Percentiles rank a stretch among this genome's conserved stretches.
Conservation (phyloP, 345 rosid genomes). For the Camelina hispida region DNA sequence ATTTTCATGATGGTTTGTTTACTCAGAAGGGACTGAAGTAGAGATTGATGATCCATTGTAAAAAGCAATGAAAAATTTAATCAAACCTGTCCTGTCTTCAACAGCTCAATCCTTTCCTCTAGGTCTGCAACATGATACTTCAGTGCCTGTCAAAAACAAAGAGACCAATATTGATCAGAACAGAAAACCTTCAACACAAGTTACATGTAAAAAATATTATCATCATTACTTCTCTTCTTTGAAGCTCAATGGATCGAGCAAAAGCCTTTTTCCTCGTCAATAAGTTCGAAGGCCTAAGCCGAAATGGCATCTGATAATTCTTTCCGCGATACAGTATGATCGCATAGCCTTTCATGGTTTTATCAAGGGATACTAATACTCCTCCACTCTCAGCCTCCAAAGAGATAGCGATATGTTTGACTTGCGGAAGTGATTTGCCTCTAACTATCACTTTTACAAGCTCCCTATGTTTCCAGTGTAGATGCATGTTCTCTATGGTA, state of each 20-base stretch:
- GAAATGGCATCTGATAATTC: constrained; percentile 66
- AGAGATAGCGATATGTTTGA: constrained; percentile 77
- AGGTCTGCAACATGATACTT: constrained; percentile 73
- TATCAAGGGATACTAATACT: constrained; percentile 77
- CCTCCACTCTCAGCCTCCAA: constrained; percentile 98
- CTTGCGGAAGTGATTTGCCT: constrained; percentile 65
- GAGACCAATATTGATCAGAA: constrained; percentile 10
- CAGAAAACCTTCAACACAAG: constrained; percentile 18
- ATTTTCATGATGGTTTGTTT: constrained; percentile 13
- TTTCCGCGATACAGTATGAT: constrained; percentile 87
- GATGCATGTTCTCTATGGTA: constrained; percentile 89
- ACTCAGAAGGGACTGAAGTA: not conserved
- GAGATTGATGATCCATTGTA: not conserved
- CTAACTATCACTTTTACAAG: constrained; percentile 80
- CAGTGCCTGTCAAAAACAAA: constrained; percentile 62
- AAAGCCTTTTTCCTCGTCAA: constrained; percentile 82
- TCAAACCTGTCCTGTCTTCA: constrained; percentile 50
- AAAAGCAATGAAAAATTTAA: not conserved
- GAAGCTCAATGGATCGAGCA: constrained; percentile 87
- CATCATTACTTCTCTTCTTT: constrained; percentile 76
- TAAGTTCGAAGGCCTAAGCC: constrained; percentile 69
- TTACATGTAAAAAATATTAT: not conserved
- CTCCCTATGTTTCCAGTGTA: constrained; percentile 93
- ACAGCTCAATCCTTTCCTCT: constrained; percentile 61
- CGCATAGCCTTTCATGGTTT: constrained; percentile 74